Conservation (phyloP, 1,284 basidiomycete species). For the Sutorius eximius region DNA sequence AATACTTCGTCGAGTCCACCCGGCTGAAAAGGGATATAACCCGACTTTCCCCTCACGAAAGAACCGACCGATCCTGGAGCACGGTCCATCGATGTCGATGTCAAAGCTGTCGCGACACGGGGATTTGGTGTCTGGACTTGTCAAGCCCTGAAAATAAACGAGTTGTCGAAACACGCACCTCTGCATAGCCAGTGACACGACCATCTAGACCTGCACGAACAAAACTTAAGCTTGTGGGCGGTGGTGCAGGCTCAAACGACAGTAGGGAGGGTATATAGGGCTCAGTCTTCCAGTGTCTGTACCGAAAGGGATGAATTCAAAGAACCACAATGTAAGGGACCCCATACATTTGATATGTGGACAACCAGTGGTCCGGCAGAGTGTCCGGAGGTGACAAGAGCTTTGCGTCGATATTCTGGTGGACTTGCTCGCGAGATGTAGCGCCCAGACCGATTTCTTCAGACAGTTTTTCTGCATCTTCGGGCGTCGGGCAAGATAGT, state of each 20-base stretch:
- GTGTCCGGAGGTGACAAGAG: constrained; percentile 63
- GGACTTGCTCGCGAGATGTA: constrained; percentile 56
- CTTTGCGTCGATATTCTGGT: constrained; percentile 65
- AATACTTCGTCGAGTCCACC: constrained; percentile 76
- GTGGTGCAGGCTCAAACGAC: constrained; percentile 63
- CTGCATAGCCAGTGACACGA: constrained; percentile 76
- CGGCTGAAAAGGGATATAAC: constrained; percentile 89
- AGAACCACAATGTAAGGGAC: constrained; percentile 4
- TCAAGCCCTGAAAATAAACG: constrained; percentile 5
- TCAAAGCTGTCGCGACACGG: constrained; percentile 57
- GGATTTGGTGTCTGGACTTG: constrained; percentile 50
- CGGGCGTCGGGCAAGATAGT: constrained; percentile 46
- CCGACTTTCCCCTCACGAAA: constrained; percentile 92
- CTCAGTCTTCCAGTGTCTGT: constrained; percentile 70
- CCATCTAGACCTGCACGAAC: constrained; percentile 79
- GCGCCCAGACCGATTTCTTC: constrained; percentile 53
- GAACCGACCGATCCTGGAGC: constrained; percentile 75
- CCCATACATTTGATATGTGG: constrained; percentile 73
- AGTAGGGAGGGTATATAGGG: constrained; percentile 64
- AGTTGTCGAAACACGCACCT: constrained; percentile 43
- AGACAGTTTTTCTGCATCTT: constrained; percentile 46
- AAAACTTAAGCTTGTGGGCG: constrained; percentile 78
- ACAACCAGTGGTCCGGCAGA: constrained; percentile 70
- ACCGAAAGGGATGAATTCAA: constrained; percentile 24
- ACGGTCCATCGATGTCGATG: constrained; percentile 81